These are phyloP conservation scores for Ophiostoma ips DNA, from an alignment of 2,329 filamentous ascomycete genomes.

Conservation along the genomic window DNA sequence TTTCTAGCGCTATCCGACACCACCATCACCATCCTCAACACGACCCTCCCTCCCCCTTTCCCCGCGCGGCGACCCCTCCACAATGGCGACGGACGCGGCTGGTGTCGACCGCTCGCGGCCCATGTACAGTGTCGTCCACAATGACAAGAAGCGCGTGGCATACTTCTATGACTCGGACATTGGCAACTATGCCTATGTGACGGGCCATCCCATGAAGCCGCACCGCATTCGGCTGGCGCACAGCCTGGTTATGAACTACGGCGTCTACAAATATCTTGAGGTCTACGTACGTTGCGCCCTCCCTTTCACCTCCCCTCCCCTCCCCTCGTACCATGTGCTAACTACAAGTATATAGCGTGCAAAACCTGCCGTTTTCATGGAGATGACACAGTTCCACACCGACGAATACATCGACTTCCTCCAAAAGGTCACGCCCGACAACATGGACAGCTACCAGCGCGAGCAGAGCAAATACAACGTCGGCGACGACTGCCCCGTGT, in stretches of 20 bases:
- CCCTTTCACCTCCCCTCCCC: not conserved
- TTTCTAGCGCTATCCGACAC: not conserved
- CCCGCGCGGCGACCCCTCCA: not conserved
- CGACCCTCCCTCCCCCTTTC: not conserved
- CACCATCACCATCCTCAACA: not conserved
- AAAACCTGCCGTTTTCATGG: slow-evolving; percentile 74
- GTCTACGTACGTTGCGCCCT: slow-evolving; percentile 57
- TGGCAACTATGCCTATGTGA: slow-evolving; percentile 94
- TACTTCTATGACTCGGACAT: slow-evolving; percentile 99
- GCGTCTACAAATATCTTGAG: slow-evolving; percentile 92
- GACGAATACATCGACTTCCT: slow-evolving; percentile 94
- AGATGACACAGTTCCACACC: slow-evolving; percentile 90
- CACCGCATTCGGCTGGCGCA: slow-evolving; percentile 92
- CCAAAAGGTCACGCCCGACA: slow-evolving; percentile 90
- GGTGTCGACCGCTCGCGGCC: slow-evolving; percentile 4
- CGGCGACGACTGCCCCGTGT: slow-evolving; percentile 92
- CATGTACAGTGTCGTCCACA: slow-evolving; percentile 19
- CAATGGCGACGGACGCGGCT: slow-evolving; percentile 20
- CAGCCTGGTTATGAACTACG: slow-evolving; percentile 90
- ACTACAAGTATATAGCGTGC: slow-evolving; percentile 51
- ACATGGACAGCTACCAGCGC: slow-evolving; percentile 86
- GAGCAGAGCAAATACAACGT: slow-evolving; percentile 93
- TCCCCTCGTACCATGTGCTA: slow-evolving; percentile 15
- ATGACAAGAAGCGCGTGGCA: slow-evolving; percentile 62
- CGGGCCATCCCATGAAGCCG: slow-evolving; percentile 97